Conservation (phyloP, 2,329 filamentous ascomycete genomes). For the Phialocephala sp. region DNA sequence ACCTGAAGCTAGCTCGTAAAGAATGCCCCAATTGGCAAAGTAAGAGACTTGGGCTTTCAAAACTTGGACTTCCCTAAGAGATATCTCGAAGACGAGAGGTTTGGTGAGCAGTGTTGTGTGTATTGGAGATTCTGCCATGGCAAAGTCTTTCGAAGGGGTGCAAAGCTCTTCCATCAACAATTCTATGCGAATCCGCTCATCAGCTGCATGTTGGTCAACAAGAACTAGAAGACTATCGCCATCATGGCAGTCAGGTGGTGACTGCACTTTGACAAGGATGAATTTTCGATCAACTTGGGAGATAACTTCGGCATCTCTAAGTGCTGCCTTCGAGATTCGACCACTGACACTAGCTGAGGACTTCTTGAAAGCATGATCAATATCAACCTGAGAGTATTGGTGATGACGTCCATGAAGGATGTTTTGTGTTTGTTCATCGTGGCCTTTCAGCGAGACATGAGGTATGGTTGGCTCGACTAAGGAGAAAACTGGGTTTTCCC, state of each 20-base stretch:
- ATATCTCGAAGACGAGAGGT: conserved; percentile 69
- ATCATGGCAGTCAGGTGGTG: neutral
- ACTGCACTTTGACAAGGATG: conserved; percentile 65
- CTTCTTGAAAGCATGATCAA: conserved; percentile 39
- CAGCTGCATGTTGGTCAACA: conserved; percentile 93
- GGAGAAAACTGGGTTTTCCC: conserved; percentile 81
- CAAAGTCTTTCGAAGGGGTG: conserved; percentile 30
- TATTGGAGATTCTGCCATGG: conserved; percentile 30
- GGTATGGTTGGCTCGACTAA: conserved; percentile 53
- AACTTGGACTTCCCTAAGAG: conserved; percentile 62
- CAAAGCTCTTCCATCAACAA: conserved; percentile 66
- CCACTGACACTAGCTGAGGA: conserved; percentile 43
- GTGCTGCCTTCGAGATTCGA: conserved; percentile 64
- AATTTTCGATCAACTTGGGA: conserved; percentile 91
- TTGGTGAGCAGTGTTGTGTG: conserved; percentile 51
- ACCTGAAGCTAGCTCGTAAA: conserved; percentile 47
- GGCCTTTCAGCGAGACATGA: conserved; percentile 44
- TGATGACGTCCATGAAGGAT: conserved; percentile 35
- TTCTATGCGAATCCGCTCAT: conserved; percentile 86
- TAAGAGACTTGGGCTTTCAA: conserved; percentile 59
- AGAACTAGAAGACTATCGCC: conserved; percentile 63
- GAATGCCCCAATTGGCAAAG: conserved; percentile 76
- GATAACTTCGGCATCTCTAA: conserved; percentile 69
- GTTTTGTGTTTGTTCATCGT: conserved; percentile 31
- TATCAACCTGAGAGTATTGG: conserved; percentile 39